phyloP scores from a whole-genome alignment of 1,139 yeast genomes.

The Pichia sp. region DNA sequence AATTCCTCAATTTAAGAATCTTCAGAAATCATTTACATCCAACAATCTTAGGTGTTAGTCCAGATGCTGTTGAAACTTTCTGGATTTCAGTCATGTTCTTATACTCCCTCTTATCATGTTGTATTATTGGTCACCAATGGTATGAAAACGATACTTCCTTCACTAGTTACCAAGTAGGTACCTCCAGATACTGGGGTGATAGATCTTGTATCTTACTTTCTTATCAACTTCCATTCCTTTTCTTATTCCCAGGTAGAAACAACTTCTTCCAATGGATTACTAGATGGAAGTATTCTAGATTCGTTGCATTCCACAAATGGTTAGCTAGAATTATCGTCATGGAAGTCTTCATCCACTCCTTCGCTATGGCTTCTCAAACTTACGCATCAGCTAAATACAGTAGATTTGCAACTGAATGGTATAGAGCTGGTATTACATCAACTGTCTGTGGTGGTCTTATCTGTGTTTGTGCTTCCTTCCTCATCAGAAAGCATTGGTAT shows the following conservation, averaged over 20 bases:
- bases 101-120: conserved; percentile 35
- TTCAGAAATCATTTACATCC: conserved; percentile 44
- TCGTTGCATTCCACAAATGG: conserved; percentile 67
- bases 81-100: conserved; percentile 47
- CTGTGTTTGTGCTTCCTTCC: conserved; percentile 45
- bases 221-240: conserved; percentile 51
- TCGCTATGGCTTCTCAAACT: conserved; percentile 44
- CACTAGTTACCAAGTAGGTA: conserved; percentile 38
- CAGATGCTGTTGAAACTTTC: conserved; percentile 63
- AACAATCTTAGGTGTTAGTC: conserved; percentile 42
- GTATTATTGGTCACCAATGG: conserved; percentile 40
- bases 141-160: conserved; percentile 40
- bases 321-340: conserved; percentile 46
- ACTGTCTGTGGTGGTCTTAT: conserved; percentile 40
- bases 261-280: conserved; percentile 62
- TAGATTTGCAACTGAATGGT: conserved; percentile 42
- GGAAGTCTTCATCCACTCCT: conserved; percentile 48
- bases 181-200: conserved; percentile 57
- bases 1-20: conserved; percentile 48
- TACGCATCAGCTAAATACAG: conserved; percentile 39
- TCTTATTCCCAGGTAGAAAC: conserved; percentile 67
- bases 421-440: conserved; percentile 57
- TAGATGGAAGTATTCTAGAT: conserved; percentile 64
- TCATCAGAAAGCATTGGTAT: conserved; percentile 56
- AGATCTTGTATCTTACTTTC: conserved; percentile 58